Evolutionary conservation across 2,329 filamentous ascomycete species (phyloP), one percentile per base, ranked within the genome.

Genomic region (Ceratocystis variospora): DNA sequence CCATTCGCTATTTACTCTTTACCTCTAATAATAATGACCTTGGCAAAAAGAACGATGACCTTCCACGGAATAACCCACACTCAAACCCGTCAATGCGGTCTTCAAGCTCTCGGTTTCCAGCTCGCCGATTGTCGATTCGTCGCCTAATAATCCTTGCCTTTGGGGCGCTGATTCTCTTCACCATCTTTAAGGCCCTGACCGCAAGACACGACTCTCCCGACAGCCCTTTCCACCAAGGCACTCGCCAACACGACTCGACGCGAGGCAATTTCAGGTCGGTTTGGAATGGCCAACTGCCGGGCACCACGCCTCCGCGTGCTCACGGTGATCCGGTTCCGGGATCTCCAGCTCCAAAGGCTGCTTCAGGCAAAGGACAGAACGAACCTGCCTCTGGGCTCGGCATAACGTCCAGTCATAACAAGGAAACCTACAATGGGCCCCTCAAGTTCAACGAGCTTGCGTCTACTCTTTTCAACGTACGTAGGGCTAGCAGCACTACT

Each of bases 401-500:
- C 12, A 44, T 63, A 19, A 44, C 37, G n/a, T 59, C 22, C 10
- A 12, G 50, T 37, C 55, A 41, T 6, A 28, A 25, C 6, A 17
- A 28, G 28, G 37, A 66, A 19, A 73, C 80, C 63, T 93, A 87
- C 74, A 83, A 86, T 69, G 91, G 89, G 0, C 82, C 82, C 1
- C 80, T 95, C 70, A 83, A 79, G 71, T 92, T 90, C 72, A 82
- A 81, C 70, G 75, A 82, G 10, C 80, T 96, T 53, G 83, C 82
- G 0, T 72, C 74, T 19, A 85, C 87, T 2, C 77, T 96, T 50
- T 82, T 85, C 53, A 79, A 78, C 12, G 83, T 87, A 55, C 73
- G 78, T 6, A 77, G 75, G 22, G 84, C 83, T 0, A 76, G 77
- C 31, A 85, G 85, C 3, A 74, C 75, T 62, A 77, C 77, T 62